Conservation (phyloP, 2,329 filamentous ascomycete species). For the Colletotrichum sojae region DNA sequence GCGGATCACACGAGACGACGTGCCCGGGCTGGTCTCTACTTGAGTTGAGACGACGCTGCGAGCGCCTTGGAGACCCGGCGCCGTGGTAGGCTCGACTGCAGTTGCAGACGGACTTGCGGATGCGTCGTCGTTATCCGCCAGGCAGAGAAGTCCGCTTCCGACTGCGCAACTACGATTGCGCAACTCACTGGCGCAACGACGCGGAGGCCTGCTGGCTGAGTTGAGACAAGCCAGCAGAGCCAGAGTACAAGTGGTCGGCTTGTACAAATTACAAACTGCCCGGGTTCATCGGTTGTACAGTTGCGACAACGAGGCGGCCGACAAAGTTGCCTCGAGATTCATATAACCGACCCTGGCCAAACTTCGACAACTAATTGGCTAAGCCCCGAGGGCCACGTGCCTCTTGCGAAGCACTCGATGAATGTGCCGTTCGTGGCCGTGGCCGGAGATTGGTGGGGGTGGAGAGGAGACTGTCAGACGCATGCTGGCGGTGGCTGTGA, state of each 20-base stretch:
- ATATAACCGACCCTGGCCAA: neutral
- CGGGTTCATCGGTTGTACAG: neutral
- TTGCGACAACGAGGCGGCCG: neutral
- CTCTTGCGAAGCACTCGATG: constrained; percentile 17
- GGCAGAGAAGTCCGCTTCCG: neutral
- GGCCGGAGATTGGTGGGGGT: constrained; percentile 22
- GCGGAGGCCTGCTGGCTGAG: too few relatives aligned
- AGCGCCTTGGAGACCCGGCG: neutral
- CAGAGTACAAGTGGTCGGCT: neutral
- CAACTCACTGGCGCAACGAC: too few relatives aligned
- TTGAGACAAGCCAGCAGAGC: too few relatives aligned
- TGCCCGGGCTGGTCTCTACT: constrained; percentile 6
- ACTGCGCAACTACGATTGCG: neutral
- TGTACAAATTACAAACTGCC: neutral
- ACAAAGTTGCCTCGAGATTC: neutral
- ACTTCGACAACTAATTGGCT: neutral
- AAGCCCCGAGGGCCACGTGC: constrained; percentile 12
- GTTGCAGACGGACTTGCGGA: neutral
- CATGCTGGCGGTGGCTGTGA: constrained; percentile 34
- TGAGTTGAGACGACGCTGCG: constrained; percentile 29
- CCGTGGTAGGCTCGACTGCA: neutral
- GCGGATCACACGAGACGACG: constrained; percentile 18
- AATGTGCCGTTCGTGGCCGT: neutral
- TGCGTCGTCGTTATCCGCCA: neutral
- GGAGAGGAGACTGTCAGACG: constrained; percentile 9